phyloP scores from a whole-genome alignment of 2,329 filamentous ascomycete species.

The Trichoderma sp. region DNA sequence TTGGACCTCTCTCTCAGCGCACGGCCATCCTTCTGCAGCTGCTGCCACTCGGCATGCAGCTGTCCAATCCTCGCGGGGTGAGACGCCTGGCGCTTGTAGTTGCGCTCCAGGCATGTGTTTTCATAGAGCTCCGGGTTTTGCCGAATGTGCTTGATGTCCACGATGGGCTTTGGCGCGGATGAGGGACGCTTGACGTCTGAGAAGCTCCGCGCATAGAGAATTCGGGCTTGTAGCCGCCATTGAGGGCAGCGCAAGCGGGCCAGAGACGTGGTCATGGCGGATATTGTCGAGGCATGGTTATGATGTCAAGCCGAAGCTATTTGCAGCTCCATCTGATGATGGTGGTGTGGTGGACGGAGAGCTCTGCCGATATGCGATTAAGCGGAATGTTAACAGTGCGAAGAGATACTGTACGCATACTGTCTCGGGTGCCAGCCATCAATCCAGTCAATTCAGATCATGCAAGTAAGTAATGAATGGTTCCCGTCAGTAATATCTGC shows the following conservation, averaged over 20 bases:
- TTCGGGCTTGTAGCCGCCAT: conserved; percentile 12
- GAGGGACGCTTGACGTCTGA: conserved; percentile 51
- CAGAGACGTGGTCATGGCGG: conserved; percentile 33
- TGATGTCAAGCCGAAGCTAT: conserved; percentile 9
- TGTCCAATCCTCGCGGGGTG: conserved; percentile 56
- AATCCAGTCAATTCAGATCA: background rate
- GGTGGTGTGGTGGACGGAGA: conserved; percentile 13
- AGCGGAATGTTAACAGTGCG: background rate
- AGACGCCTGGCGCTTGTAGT: conserved; percentile 62
- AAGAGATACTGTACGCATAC: background rate
- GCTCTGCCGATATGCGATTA: conserved; percentile 16
- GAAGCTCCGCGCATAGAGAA: background rate
- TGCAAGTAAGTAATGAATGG: background rate
- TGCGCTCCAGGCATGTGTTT: conserved; percentile 79
- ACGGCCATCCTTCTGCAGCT: conserved; percentile 59
- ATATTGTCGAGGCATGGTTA: conserved; percentile 8
- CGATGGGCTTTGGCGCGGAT: conserved; percentile 72
- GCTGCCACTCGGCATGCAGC: conserved; percentile 57
- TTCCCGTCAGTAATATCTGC: background rate
- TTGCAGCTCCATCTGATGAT: conserved; percentile 1
- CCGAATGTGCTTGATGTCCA: conserved; percentile 89
- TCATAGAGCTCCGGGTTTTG: conserved; percentile 77
- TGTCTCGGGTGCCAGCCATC: background rate
- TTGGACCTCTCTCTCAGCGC: conserved; percentile 66
- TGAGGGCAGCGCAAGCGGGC: conserved; percentile 16